Conservation (phyloP, 306 rosid genomes). For the Prunus padus region DNA sequence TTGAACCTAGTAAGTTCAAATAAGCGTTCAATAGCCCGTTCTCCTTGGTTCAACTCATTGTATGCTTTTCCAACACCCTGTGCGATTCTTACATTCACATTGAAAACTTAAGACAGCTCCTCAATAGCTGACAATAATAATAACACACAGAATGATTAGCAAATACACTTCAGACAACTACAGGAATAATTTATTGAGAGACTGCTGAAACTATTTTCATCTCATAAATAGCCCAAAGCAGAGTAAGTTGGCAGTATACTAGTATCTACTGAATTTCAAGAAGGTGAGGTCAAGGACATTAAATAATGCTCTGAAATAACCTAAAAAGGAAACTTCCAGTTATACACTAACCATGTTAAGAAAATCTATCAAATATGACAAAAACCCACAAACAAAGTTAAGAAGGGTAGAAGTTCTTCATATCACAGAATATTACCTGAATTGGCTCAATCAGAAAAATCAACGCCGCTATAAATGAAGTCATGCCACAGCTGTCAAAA, state of each 20-base stretch:
- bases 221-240: background rate
- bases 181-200: background rate
- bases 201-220: background rate
- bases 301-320: slow-evolving; percentile 7
- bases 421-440: slow-evolving; percentile 54
- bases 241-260: background rate
- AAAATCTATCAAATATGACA: background rate
- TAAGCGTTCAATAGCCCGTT: slow-evolving; percentile 83
- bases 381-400: background rate
- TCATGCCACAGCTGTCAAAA: slow-evolving; percentile 47
- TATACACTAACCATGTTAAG: background rate
- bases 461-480: slow-evolving; percentile 71
- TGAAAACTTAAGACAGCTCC: slow-evolving; percentile 51
- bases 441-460: slow-evolving; percentile 77
- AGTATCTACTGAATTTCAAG: background rate
- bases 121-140: slow-evolving; percentile 44
- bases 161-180: background rate
- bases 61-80: slow-evolving; percentile 93
- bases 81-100: slow-evolving; percentile 54
- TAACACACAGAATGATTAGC: slow-evolving; percentile 14
- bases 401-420: background rate
- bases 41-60: slow-evolving; percentile 89
- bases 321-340: background rate
- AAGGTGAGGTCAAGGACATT: background rate
- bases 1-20: slow-evolving; percentile 56